Percentiles rank a stretch among this genome's conserved stretches.
phyloP scores from a whole-genome alignment of 1,284 basidiomycete species.

The Tilletia setariae region DNA sequence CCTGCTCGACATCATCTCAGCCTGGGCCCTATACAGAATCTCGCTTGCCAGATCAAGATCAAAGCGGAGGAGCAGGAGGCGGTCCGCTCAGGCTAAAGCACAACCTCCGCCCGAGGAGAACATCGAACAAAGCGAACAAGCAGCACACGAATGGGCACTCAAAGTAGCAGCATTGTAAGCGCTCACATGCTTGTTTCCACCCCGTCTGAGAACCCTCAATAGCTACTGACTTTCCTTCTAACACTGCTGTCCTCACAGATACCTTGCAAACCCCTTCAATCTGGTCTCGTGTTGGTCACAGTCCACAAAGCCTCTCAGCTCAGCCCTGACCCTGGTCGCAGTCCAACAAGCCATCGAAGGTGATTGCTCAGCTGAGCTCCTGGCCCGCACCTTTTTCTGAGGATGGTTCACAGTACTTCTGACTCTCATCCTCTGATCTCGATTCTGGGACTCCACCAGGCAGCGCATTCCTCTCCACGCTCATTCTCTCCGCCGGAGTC shows the following conservation, averaged over 20 bases:
- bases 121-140: constrained; percentile 58
- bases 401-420: background rate
- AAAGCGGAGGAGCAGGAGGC: constrained; percentile 48
- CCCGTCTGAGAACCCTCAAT: background rate
- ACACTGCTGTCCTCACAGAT: constrained; percentile 59
- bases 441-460: constrained; percentile 8
- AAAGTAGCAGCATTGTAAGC: background rate
- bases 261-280: constrained; percentile 83
- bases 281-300: constrained; percentile 72
- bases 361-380: constrained; percentile 51
- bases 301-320: constrained; percentile 77
- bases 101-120: background rate
- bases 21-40: background rate
- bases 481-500: constrained; percentile 21
- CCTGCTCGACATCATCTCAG: constrained; percentile 63
- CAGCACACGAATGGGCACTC: constrained; percentile 49
- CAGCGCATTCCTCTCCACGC: constrained; percentile 23
- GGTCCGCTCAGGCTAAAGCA: background rate
- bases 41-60: constrained; percentile 51
- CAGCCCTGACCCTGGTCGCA: constrained; percentile 65
- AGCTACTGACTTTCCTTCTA: constrained; percentile 17
- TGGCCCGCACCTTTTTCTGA: background rate
- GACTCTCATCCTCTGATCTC: too few species aligned
- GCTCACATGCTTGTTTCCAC: background rate
- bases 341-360: constrained; percentile 72